A percentile compares a stretch with the other conserved stretches of the same genome.
Conservation (phyloP, 805 yeast genomes). For the Candida tibetensis region DNA sequence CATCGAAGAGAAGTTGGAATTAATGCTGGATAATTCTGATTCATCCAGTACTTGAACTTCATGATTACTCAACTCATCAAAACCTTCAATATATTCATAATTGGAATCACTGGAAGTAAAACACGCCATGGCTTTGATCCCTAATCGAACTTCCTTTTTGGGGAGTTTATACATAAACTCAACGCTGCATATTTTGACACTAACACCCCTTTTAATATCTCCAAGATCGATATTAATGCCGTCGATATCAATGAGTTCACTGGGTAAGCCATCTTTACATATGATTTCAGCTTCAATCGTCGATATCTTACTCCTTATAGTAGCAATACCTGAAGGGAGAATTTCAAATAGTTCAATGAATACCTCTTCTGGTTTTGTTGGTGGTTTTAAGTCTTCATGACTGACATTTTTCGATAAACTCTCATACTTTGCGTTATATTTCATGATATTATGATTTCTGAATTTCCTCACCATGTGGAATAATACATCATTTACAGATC, state of each 20-base stretch:
- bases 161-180: slow-evolving; percentile 20
- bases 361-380: not conserved
- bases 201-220: slow-evolving; percentile 38
- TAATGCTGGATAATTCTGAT: slow-evolving; percentile 33
- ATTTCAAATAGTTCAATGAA: slow-evolving; percentile 28
- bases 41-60: slow-evolving; percentile 14
- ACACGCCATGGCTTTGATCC: slow-evolving; percentile 24
- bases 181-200: slow-evolving; percentile 21
- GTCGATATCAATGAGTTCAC: slow-evolving; percentile 23
- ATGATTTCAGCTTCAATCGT: slow-evolving; percentile 32
- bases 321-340: slow-evolving; percentile 27
- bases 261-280: slow-evolving; percentile 42
- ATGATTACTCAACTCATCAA: slow-evolving; percentile 25
- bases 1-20: slow-evolving; percentile 16
- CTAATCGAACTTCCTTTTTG: slow-evolving; percentile 19
- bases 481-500: slow-evolving; percentile 36
- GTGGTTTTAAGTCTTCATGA: not conserved
- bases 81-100: slow-evolving; percentile 34
- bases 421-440: slow-evolving; percentile 17
- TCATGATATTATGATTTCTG: slow-evolving; percentile 25
- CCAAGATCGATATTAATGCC: slow-evolving; percentile 31
- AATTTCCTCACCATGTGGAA: slow-evolving; percentile 34
- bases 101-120: slow-evolving; percentile 38
- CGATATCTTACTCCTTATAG: slow-evolving; percentile 25
- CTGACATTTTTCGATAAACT: not conserved